These are phyloP conservation scores for Cryptosporidium andersoni DNA, from an alignment of 169 alveolate species.

Conservation along the genomic window DNA sequence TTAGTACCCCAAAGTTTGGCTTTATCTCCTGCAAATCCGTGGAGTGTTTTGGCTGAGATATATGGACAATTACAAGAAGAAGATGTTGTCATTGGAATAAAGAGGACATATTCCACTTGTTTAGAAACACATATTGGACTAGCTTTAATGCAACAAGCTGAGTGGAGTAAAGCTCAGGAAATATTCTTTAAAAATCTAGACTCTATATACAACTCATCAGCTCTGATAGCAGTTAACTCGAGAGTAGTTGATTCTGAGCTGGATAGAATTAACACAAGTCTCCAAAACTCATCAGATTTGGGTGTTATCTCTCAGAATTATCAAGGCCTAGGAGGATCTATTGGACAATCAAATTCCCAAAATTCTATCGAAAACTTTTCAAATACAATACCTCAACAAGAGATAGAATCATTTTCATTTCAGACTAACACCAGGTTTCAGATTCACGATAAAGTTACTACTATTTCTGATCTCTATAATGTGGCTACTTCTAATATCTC, in stretches of 20 bases:
- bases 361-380: not conserved
- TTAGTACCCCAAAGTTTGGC: not conserved
- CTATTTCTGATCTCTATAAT: not conserved
- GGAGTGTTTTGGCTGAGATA: slow-evolving; percentile 61
- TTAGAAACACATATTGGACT: slow-evolving; percentile 59
- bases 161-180: slow-evolving; percentile 70
- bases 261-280: no score
- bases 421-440: no score
- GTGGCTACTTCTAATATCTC: slow-evolving; percentile 3
- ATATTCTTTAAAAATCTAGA: slow-evolving; percentile 49
- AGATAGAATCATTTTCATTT: no score
- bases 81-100: slow-evolving; percentile 60
- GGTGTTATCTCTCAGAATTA: no score
- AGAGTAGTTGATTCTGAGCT: not conserved
- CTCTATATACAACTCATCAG: not conserved
- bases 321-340: no score
- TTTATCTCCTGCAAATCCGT: slow-evolving; percentile 2
- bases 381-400: not conserved
- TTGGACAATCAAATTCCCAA: no score
- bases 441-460: not conserved
- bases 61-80: slow-evolving; percentile 63
- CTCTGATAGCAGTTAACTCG: not conserved
- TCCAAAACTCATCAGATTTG: no score
- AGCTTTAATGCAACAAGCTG: slow-evolving; percentile 70
- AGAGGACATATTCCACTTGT: slow-evolving; percentile 48